phyloP scores from a whole-genome alignment of 1,139 yeast genomes.

The Hanseniaspora uvarum region DNA sequence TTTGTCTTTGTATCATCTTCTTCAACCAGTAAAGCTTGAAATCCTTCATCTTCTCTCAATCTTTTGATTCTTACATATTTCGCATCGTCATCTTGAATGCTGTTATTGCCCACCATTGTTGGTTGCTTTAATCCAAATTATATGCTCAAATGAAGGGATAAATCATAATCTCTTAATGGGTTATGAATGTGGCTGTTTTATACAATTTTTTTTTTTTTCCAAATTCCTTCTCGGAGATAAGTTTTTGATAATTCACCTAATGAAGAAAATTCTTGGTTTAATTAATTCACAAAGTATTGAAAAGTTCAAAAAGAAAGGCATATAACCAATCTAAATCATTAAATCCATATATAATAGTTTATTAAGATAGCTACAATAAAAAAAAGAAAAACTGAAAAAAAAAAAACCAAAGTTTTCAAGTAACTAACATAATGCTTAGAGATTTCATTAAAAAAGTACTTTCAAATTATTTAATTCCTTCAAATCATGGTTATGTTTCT shows the following conservation, averaged over 20 bases:
- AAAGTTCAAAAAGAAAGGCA: too few relatives aligned
- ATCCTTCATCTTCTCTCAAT: constrained; percentile 73
- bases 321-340: too few relatives aligned
- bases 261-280: not conserved
- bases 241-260: too few relatives aligned
- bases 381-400: not conserved
- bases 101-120: not conserved
- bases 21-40: constrained; percentile 56
- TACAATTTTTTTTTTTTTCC: too few relatives aligned
- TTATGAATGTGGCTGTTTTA: not conserved
- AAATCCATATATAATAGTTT: too few relatives aligned
- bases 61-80: constrained; percentile 70
- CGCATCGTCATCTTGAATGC: constrained; percentile 17
- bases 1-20: not conserved
- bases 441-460: not conserved
- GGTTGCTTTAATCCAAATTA: not conserved
- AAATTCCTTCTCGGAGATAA: not conserved
- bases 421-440: not conserved
- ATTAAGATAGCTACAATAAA: too few relatives aligned
- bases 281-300: constrained; percentile 2
- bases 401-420: not conserved
- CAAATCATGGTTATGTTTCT: not conserved
- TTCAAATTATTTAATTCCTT: not conserved
- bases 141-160: not conserved
- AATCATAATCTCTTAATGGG: not conserved